phyloP scores from a whole-genome alignment of 306 rosid species.

The Fagus crenata region DNA sequence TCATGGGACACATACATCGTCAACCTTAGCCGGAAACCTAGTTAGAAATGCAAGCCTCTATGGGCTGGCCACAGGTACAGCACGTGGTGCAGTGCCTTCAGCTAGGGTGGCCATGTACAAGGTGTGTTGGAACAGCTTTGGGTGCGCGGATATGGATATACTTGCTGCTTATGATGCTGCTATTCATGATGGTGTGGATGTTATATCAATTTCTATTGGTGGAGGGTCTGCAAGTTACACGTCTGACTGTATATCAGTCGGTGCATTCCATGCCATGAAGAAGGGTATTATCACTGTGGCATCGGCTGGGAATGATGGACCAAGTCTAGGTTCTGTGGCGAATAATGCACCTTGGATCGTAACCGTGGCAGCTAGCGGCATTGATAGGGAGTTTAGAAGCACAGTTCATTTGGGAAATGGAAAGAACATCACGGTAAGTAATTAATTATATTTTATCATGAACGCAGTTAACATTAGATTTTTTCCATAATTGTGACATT shows the following conservation, averaged over 20 bases:
- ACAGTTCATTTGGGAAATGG: conserved; percentile 66
- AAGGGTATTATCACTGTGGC: conserved; percentile 76
- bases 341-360: conserved; percentile 87
- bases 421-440: conserved; percentile 59
- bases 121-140: conserved; percentile 68
- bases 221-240: conserved; percentile 50
- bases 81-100: conserved; percentile 76
- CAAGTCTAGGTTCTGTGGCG: conserved; percentile 42
- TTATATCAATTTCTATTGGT: conserved; percentile 78
- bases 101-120: conserved; percentile 83
- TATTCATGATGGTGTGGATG: conserved; percentile 80
- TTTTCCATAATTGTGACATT: background rate
- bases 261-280: conserved; percentile 81
- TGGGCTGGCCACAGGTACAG: conserved; percentile 69
- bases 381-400: conserved; percentile 68
- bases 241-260: conserved; percentile 58
- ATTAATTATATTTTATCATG: background rate
- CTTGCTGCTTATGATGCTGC: conserved; percentile 92
- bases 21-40: conserved; percentile 61
- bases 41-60: conserved; percentile 63
- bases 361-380: conserved; percentile 86
- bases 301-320: conserved; percentile 84
- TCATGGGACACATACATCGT: conserved; percentile 90
- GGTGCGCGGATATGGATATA: conserved; percentile 83
- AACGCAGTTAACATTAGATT: background rate